These are phyloP conservation scores for Solanum bukasovii DNA, from an alignment of 257 asterid genomes.

Conservation along the genomic window DNA sequence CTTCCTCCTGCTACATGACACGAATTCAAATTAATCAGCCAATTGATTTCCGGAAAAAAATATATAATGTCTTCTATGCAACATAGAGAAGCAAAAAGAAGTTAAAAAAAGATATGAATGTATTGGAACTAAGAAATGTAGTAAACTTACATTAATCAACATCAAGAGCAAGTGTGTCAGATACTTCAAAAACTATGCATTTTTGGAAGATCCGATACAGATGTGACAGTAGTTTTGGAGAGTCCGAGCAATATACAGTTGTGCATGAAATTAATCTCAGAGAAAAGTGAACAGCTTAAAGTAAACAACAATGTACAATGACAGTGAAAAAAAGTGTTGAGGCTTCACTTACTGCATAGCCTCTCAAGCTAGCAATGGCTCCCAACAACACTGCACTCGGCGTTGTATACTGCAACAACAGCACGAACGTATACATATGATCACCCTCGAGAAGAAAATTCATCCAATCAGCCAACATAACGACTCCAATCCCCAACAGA, in stretches of 20 bases:
- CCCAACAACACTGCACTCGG: constrained; percentile 89
- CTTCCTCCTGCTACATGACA: neutral
- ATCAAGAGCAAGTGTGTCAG: neutral
- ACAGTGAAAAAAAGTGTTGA: constrained; percentile 66
- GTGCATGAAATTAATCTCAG: neutral
- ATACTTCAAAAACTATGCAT: neutral
- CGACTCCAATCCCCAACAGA: constrained; percentile 49
- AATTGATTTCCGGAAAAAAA: neutral
- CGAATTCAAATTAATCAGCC: neutral
- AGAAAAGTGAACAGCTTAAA: constrained; percentile 38
- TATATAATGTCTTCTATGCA: neutral
- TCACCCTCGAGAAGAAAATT: constrained; percentile 43
- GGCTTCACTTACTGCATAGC: constrained; percentile 81
- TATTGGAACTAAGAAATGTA: neutral
- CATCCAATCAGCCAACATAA: constrained; percentile 38
- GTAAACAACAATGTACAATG: constrained; percentile 52
- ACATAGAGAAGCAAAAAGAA: neutral
- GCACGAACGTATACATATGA: constrained; percentile 63
- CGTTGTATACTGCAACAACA: constrained; percentile 69
- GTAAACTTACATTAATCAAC: neutral
- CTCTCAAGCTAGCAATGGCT: constrained; percentile 80
- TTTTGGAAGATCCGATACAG: neutral
- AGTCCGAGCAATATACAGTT: neutral
- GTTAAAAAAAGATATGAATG: neutral
- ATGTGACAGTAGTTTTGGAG: neutral